A percentile compares a stretch with the other conserved stretches of the same genome.
These are phyloP conservation scores for Chalaropsis thielavioides DNA, from an alignment of 2,329 filamentous ascomycete genomes.

Conservation along the genomic window DNA sequence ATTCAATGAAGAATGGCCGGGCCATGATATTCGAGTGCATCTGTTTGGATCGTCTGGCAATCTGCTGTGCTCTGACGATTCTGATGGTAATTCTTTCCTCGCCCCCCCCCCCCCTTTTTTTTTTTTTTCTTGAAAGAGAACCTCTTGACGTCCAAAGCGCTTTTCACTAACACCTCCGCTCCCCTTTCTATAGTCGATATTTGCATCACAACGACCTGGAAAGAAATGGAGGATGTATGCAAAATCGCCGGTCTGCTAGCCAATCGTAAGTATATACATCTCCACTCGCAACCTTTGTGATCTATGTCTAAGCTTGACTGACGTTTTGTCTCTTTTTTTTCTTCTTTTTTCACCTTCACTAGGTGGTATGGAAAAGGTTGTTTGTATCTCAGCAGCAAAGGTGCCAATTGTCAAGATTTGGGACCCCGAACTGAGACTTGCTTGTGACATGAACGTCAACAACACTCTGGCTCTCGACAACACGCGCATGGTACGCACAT, in stretches of 20 bases:
- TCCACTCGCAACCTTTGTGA: background rate
- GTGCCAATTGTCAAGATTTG: constrained; percentile 98
- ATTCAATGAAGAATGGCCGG: constrained; percentile 83
- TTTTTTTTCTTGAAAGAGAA: background rate
- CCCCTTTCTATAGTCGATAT: constrained; percentile 63
- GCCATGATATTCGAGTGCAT: constrained; percentile 74
- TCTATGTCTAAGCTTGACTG: background rate
- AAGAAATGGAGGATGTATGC: constrained; percentile 77
- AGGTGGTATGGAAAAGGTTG: constrained; percentile 95
- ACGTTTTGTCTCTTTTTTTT: background rate
- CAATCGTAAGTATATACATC: constrained; percentile 49
- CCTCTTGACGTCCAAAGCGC: background rate
- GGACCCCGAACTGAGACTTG: constrained; percentile 80
- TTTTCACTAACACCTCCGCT: background rate
- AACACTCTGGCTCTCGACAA: constrained; percentile 91
- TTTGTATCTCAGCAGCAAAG: constrained; percentile 88
- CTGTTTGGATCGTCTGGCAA: constrained; percentile 98
- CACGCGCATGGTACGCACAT: constrained; percentile 93
- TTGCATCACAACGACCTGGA: constrained; percentile 87
- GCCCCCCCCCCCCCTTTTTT: background rate
- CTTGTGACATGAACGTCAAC: constrained; percentile 98
- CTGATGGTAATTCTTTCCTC: constrained; percentile 54
- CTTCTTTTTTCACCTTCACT: constrained; percentile 21
- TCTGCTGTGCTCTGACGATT: constrained; percentile 83
- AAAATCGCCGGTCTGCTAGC: constrained; percentile 75